Evolutionary conservation across 495 filamentous ascomycete species (phyloP), one percentile per base, ranked within the genome.

Genomic region (Apodospora peruviana): DNA sequence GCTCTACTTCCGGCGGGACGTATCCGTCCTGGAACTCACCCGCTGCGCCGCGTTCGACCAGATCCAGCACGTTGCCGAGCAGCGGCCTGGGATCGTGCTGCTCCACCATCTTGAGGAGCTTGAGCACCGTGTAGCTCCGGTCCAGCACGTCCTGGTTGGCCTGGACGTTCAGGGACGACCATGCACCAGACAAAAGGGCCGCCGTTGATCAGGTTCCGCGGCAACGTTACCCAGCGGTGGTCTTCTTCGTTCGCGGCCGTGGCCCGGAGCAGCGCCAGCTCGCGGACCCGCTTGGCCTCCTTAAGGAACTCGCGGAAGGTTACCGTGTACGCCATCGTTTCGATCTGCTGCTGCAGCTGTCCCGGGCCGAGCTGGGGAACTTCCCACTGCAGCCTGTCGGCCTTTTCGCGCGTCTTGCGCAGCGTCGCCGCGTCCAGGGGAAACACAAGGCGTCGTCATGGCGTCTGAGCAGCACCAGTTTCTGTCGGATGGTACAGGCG

Each of bases 401-500:
- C 36, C 4, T 20, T 19, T n/a, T 44, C 24, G 20, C 20, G 8
- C 10, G 39, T 25, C 9, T 20, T 23, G 48, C 27, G 38, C 18
- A 59, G 41, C 14, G 32, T 27, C 8, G 41, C 24, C 2, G 43
- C 55, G 2, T 43, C 42, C 4, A 56, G 23, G 34, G 69, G 69
- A 0, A 72, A 45, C 17, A 66, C 52, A 4, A 63, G 53, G 10
- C 55, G 59, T 17, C 58, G 60, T 50, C 53, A 58, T 2, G 56
- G 65, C 58, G 60, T 50, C 53, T 57, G 2, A 56, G 65, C 1
- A 54, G 55, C 29, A 60, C 55, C 32, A 56, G 42, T 66, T 50
- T 10, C 48, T 44, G 45, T 21, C 58, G 3, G 38, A 45, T 4
- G 45, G 16, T 64, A 59, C 11, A 44, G 23, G 12, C 66, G 67